A percentile compares a stretch with the other conserved stretches of the same genome.
phyloP scores from a whole-genome alignment of 1,284 basidiomycete genomes.

The Cryptococcus sp. region DNA sequence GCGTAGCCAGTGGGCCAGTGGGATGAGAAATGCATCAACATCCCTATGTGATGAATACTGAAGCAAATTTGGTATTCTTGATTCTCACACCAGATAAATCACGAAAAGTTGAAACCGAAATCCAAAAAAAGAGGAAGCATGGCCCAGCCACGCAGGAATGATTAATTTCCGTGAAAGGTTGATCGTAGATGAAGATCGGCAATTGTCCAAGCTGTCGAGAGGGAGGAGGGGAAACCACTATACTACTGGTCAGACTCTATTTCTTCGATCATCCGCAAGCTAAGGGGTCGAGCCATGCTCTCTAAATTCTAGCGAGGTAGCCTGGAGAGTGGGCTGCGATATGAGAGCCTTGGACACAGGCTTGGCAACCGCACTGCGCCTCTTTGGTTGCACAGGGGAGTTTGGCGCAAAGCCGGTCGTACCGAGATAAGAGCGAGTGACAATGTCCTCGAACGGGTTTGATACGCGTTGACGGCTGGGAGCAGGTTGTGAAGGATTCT shows the following conservation, averaged over 20 bases:
- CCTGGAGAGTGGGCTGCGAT: slow-evolving; percentile 50
- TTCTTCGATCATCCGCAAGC: not conserved
- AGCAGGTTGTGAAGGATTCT: slow-evolving; percentile 14
- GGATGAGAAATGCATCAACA: no score
- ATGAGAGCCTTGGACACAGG: slow-evolving; percentile 51
- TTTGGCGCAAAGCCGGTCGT: slow-evolving; percentile 14
- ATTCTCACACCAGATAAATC: no score
- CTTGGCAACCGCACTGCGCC: slow-evolving; percentile 24
- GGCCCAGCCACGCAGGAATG: no score
- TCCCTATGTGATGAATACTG: no score
- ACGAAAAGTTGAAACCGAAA: no score
- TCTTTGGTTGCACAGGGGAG: slow-evolving; percentile 14
- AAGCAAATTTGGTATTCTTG: no score
- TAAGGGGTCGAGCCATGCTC: slow-evolving; percentile 30
- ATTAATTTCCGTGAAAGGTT: no score
- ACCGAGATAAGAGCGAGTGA: slow-evolving; percentile 41
- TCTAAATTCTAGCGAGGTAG: slow-evolving; percentile 52
- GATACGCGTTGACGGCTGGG: slow-evolving; percentile 6
- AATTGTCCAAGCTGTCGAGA: no score
- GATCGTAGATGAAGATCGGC: no score
- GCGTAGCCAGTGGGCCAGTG: no score
- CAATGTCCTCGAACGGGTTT: slow-evolving; percentile 53
- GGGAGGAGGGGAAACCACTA: no score
- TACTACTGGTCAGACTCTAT: not conserved
- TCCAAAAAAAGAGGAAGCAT: no score